Percentiles rank a stretch among this genome's conserved stretches.
These are phyloP conservation scores for Termitomyces sp. DNA, from an alignment of 768 basidiomycete species.

Conservation along the genomic window DNA sequence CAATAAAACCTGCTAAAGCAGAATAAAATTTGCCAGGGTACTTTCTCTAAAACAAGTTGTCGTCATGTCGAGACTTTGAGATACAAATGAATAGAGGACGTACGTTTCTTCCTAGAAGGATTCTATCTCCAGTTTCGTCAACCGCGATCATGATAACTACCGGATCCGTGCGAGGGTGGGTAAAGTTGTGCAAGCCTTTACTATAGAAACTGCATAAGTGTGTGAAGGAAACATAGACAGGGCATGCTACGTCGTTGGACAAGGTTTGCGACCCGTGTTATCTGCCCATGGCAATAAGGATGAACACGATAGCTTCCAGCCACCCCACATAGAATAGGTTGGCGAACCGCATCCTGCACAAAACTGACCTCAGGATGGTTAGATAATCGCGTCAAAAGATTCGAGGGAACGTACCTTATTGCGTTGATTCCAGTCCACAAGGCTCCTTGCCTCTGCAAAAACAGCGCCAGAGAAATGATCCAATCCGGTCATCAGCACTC, in stretches of 20 bases:
- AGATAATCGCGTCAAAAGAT: not conserved
- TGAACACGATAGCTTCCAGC: constrained; percentile 88
- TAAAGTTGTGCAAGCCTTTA: constrained; percentile 83
- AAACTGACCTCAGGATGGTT: constrained; percentile 42
- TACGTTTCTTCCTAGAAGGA: constrained; percentile 85
- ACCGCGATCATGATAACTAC: constrained; percentile 91
- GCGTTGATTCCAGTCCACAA: constrained; percentile 91
- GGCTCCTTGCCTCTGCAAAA: constrained; percentile 70
- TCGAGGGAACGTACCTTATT: constrained; percentile 55
- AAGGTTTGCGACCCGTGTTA: constrained; percentile 55
- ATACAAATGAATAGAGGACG: constrained; percentile 17
- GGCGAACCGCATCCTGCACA: constrained; percentile 84
- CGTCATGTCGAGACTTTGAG: not conserved
- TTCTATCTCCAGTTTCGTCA: constrained; percentile 72
- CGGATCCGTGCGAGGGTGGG: constrained; percentile 76
- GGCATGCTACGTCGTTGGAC: constrained; percentile 54
- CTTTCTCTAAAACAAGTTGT: constrained; percentile 37
- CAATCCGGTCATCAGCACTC: constrained; percentile 49
- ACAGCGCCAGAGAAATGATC: constrained; percentile 65
- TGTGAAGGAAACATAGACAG: not conserved
- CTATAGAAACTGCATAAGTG: constrained; percentile 29
- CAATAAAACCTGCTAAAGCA: constrained; percentile 89
- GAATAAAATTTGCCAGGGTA: constrained; percentile 76
- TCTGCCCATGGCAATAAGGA: constrained; percentile 72
- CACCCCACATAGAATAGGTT: constrained; percentile 86